Percentiles rank a stretch among this genome's conserved stretches.
phyloP scores from a whole-genome alignment of 441 rosid species.

The Corymbia citriodora region DNA sequence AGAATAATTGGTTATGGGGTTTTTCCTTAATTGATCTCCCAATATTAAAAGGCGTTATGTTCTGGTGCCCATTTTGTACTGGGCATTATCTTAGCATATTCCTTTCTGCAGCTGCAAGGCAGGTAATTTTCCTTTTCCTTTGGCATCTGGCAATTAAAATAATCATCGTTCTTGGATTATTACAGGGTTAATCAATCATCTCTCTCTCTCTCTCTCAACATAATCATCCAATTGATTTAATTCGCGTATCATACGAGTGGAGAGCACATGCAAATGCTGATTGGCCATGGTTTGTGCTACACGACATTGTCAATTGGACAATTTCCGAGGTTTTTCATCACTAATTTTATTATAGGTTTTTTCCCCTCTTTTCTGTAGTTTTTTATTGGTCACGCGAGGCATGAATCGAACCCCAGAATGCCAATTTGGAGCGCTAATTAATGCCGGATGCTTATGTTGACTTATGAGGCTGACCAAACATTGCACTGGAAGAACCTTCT shows the following conservation, averaged over 20 bases:
- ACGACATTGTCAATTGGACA: not conserved
- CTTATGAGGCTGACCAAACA: not conserved
- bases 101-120: not conserved
- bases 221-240: not conserved
- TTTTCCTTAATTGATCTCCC: not conserved
- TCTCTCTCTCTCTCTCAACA: not conserved
- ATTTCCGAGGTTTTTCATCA: not conserved
- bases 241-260: not conserved
- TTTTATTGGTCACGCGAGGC: not conserved
- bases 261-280: too few relatives aligned
- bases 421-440: not conserved
- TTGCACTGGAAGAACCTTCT: not conserved
- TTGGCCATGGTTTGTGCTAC: not conserved
- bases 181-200: not conserved
- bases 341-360: not conserved
- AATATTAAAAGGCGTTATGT: not conserved
- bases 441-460: not conserved
- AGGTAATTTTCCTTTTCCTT: not conserved
- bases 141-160: not conserved
- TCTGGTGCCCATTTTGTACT: not conserved
- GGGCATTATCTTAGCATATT: not conserved
- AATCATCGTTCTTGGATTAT: not conserved
- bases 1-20: not conserved
- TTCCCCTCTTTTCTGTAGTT: not conserved
- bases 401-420: not conserved